Evolutionary conservation across 2,329 filamentous ascomycete genomes (phyloP), one percentile per base, ranked within the genome.

Genomic region (Botryosphaeria dothidea): DNA sequence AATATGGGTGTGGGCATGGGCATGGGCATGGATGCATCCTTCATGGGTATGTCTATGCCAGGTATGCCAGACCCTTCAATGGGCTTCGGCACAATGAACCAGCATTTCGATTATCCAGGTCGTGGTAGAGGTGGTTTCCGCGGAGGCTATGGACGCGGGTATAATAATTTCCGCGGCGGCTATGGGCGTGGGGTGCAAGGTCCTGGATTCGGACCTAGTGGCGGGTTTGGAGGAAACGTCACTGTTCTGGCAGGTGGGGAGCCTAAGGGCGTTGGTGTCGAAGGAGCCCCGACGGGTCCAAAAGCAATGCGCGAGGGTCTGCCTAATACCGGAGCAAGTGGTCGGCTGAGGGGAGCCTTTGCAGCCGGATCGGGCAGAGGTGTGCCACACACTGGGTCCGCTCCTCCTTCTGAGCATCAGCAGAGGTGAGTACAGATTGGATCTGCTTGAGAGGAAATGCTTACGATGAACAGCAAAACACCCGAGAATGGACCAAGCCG

Each of bases 231-330:
- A 29, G 75, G 71, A 52, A 74, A 73, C 68, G 68, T 68, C 21
- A 77, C 73, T 19, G 74, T 78, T 23, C 66, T 78, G 52, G 76
- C 71, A 56, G 69, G 69, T 13, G 75, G 75, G 27, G 74, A 78
- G 66, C 77, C 81, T 6, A 77, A 78, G 60, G 83, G 83, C 4
- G 79, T 92, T 84, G 85, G 85, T 41, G 85, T 88, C 61, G 82
- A 81, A 73, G 86, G 86, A 79, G 95, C 95, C 29, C 95, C 95
- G 29, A 96, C 91, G 63, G 95, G 93, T 9, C 95, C 95, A 54
- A 93, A 95, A 79, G 95, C 95, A 19, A 96, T 98, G 92, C 87
- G 94, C 68, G 90, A 95, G 78, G 92, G 93, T 31, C 82, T 93
- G 11, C 91, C 92, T 60, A 96, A 96, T 76, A 93, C 90, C 65